A percentile compares a stretch with the other conserved stretches of the same genome.
Conservation (phyloP, 1,284 basidiomycete species). For the Coriolopsis trogii region DNA sequence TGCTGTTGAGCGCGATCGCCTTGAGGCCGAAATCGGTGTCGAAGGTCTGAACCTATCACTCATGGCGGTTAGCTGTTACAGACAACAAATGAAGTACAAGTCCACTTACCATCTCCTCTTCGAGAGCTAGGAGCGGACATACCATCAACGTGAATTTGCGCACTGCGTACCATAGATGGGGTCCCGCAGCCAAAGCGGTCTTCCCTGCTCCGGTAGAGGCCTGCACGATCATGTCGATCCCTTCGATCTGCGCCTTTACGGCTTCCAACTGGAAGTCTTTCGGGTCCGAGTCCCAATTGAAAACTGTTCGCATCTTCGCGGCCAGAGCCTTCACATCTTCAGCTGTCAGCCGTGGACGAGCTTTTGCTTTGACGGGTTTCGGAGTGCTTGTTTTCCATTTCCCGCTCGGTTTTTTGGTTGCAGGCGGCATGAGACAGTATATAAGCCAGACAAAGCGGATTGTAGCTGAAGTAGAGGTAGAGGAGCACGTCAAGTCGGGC, state of each 20-base stretch:
- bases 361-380: too few species aligned
- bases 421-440: too few species aligned
- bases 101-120: conserved; percentile 39
- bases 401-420: too few species aligned
- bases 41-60: conserved; percentile 33
- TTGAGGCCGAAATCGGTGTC: conserved; percentile 29
- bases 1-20: conserved; percentile 40
- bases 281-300: background rate
- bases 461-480: too few species aligned
- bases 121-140: conserved; percentile 40
- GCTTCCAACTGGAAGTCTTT: conserved; percentile 25
- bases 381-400: too few species aligned
- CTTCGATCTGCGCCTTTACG: conserved; percentile 14
- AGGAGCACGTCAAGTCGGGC: too few species aligned
- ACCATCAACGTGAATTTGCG: conserved; percentile 38
- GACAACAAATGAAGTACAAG: background rate
- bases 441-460: too few species aligned
- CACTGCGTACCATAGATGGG: conserved; percentile 27
- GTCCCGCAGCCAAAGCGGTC: conserved; percentile 21
- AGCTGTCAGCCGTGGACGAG: background rate
- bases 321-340: background rate
- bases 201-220: conserved; percentile 21
- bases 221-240: conserved; percentile 18
- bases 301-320: background rate
- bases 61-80: background rate